A percentile compares a stretch with the other conserved stretches of the same genome.
These are phyloP conservation scores for Porcisia deanei DNA, from an alignment of 208 protist genomes.

Conservation along the genomic window DNA sequence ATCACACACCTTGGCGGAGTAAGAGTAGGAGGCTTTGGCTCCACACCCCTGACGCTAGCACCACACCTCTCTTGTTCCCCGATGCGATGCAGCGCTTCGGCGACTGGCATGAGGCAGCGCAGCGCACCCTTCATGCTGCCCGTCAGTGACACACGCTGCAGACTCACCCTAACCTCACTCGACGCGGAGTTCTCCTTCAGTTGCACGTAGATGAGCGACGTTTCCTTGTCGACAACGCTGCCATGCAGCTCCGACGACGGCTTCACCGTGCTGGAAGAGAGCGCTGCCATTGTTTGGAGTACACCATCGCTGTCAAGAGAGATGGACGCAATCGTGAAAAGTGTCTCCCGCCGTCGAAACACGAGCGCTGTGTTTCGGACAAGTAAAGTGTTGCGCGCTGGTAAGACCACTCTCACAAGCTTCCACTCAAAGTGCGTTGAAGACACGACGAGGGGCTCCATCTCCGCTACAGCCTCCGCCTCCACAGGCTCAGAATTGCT, in stretches of 20 bases:
- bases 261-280: constrained; percentile 12
- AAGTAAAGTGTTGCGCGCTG: constrained; percentile 33
- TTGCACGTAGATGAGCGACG: constrained; percentile 27
- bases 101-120: constrained; percentile 28
- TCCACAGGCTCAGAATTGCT: neutral
- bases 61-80: constrained; percentile 16
- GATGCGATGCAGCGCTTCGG: constrained; percentile 29
- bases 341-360: constrained; percentile 36
- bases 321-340: constrained; percentile 33
- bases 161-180: constrained; percentile 11
- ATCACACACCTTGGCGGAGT: neutral
- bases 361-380: constrained; percentile 27
- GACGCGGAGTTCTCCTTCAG: constrained; percentile 13
- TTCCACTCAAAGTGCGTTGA: constrained; percentile 55
- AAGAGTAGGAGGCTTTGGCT: neutral
- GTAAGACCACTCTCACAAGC: constrained; percentile 39
- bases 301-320: constrained; percentile 27
- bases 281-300: constrained; percentile 18
- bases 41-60: constrained; percentile 1
- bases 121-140: constrained; percentile 28
- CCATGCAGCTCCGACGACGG: constrained; percentile 18
- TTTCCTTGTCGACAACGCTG: constrained; percentile 7
- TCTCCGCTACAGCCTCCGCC: neutral
- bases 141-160: constrained; percentile 19
- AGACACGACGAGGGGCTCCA: constrained; percentile 23